Base-by-base conservation (phyloP, 495 filamentous ascomycete species). In the Apodospora peruviana region DNA sequence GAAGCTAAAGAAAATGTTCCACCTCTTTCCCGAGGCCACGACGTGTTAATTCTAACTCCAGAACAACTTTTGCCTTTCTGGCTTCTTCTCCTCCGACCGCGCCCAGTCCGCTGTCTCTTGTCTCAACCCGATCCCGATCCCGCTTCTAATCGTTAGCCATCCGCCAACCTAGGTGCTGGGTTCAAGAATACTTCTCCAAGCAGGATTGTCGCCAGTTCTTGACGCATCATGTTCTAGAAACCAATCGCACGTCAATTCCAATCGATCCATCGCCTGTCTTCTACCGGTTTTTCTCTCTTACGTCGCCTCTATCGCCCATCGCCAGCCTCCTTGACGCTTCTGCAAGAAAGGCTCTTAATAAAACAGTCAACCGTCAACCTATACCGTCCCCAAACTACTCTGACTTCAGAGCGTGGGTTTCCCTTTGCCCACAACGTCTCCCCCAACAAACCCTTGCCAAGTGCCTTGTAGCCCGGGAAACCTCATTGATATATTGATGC, bases 21-120 rank as follows among this genome's bases (percentile, higher is more conserved):
- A 43, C 45, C 24, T n/a, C 14, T 43, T 40, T 20, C 14, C 37
- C 37, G 14, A 40, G 55, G 24, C 48, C 51, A 45, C 40, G 49
- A 44, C 35, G 37, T 20, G 39, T 48, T 19, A 52, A 24, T 38
- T 43, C 45, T 20, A 37, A 48, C 43, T 36, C 37, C 43, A 43
- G 27, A 48, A 24, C 46, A 39, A 44, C 41, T 40, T 54, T 18
- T 24, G 32, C 43, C 32, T 50, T 19, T 51, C 48, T 52, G 44
- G 47, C 45, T 47, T 51, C 49, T 54, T 50, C 51, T 47, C 45
- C 45, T 48, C n/a, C n/a, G n/a, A n/a, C n/a, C n/a, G n/a, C n/a
- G n/a, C n/a, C n/a, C n/a, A n/a, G 32, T 22, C 21, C 44, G 18
- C 37, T 41, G 21, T 25, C 43, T 17, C 25, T 21, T 14, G 20